phyloP scores from a whole-genome alignment of 768 basidiomycete genomes.

The Psilocybe cubensis region DNA sequence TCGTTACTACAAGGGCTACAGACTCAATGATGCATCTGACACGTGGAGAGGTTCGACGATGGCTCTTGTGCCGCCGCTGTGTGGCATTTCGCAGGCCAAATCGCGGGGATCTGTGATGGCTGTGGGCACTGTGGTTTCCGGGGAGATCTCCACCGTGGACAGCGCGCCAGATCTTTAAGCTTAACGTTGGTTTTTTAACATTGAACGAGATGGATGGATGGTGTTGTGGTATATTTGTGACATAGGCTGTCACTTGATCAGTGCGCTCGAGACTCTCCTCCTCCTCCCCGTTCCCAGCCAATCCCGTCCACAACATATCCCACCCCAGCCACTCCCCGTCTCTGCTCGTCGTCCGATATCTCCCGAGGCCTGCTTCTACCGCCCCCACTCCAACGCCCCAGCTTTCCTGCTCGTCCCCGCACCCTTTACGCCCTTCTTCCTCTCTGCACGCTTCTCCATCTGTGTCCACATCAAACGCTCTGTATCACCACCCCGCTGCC shows the following conservation, averaged over 20 bases:
- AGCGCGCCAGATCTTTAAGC: neutral
- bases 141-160: slow-evolving; percentile 4
- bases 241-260: slow-evolving; percentile 34
- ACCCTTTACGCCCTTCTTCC: slow-evolving; percentile 5
- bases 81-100: neutral
- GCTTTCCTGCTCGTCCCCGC: slow-evolving; percentile 7
- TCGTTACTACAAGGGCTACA: no score
- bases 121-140: neutral
- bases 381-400: slow-evolving; percentile 11
- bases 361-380: slow-evolving; percentile 12
- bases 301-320: slow-evolving; percentile 10
- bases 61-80: slow-evolving; percentile 5
- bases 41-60: slow-evolving; percentile 10
- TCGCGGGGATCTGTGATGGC: neutral
- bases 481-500: slow-evolving; percentile 17
- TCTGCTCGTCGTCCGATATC: slow-evolving; percentile 11
- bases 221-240: slow-evolving; percentile 35
- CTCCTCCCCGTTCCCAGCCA: slow-evolving; percentile 24
- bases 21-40: no score
- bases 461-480: slow-evolving; percentile 14
- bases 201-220: neutral
- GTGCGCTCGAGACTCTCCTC: slow-evolving; percentile 24
- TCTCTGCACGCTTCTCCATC: slow-evolving; percentile 3
- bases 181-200: no score
- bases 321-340: neutral